These are phyloP conservation scores for Sporothrix variecibatus DNA, from an alignment of 2,329 filamentous ascomycete genomes.

Conservation along the genomic window DNA sequence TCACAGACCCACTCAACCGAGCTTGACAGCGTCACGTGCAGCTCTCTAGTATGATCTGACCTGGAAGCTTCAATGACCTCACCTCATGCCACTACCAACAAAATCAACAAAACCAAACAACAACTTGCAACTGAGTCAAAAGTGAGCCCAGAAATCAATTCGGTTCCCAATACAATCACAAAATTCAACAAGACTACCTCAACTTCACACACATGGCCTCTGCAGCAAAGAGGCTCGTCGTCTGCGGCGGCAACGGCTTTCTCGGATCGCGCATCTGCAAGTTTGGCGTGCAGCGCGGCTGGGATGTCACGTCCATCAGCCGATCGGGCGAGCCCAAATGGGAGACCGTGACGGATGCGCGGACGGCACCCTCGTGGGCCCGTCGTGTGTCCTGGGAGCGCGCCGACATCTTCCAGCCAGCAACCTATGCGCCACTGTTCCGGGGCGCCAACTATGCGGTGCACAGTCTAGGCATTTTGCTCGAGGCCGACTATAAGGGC, in stretches of 20 bases:
- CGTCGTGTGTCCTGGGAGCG: conserved; percentile 82
- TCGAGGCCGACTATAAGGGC: conserved; percentile 97
- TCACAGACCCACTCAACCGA: not conserved
- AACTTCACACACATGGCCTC: conserved; percentile 48
- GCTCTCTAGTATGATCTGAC: conserved; percentile 9
- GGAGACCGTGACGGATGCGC: conserved; percentile 72
- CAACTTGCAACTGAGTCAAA: not conserved
- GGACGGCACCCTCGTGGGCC: conserved; percentile 76
- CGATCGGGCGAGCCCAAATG: conserved; percentile 89
- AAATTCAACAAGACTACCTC: not conserved
- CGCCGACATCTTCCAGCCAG: conserved; percentile 82
- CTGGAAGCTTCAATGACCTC: conserved; percentile 18
- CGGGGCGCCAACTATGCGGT: conserved; percentile 80
- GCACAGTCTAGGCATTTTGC: conserved; percentile 91
- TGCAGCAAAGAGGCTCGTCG: conserved; percentile 73
- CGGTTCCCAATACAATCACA: not conserved
- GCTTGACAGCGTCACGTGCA: conserved; percentile 20
- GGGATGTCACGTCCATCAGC: conserved; percentile 91
- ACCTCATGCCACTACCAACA: conserved; percentile 14
- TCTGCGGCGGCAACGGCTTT: conserved; percentile 93
- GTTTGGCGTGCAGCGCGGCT: conserved; percentile 79
- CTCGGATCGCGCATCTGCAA: conserved; percentile 88
- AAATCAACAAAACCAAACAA: not conserved
- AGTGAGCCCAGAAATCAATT: not conserved
- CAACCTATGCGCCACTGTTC: conserved; percentile 75